These are phyloP conservation scores for Chlamydomonas applanata DNA, from an alignment of 139 green algal species.

Conservation along the genomic window DNA sequence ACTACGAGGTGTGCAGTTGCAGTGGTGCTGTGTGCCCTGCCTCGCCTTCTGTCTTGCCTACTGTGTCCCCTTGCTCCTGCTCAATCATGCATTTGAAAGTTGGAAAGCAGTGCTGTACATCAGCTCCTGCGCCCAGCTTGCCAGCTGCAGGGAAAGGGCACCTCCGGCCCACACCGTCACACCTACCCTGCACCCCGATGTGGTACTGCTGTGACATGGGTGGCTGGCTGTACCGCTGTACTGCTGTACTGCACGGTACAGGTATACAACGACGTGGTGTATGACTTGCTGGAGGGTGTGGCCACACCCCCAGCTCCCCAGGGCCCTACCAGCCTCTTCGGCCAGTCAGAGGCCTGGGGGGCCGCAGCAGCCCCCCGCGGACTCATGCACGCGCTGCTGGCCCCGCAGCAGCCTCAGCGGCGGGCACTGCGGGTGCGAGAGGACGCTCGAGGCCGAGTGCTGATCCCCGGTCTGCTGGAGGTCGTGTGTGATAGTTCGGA, in stretches of 20 bases:
- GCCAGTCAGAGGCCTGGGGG: too few relatives aligned
- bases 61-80: too few relatives aligned
- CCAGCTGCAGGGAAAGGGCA: too few relatives aligned
- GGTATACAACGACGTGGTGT: constrained; percentile 81
- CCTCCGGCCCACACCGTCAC: too few relatives aligned
- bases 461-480: constrained; percentile 22
- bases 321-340: too few relatives aligned
- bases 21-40: neutral
- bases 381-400: neutral
- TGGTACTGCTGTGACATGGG: too few relatives aligned
- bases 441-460: constrained; percentile 26
- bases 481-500: constrained; percentile 29
- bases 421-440: constrained; percentile 53
- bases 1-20: constrained; percentile 34
- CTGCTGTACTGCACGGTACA: constrained; percentile 31
- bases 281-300: constrained; percentile 64
- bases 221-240: too few relatives aligned
- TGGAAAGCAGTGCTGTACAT: too few relatives aligned
- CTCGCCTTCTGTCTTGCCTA: too few relatives aligned
- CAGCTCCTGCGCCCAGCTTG: too few relatives aligned
- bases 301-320: neutral
- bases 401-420: neutral
- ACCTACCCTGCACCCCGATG: too few relatives aligned
- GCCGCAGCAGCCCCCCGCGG: neutral
- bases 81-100: too few relatives aligned